Evolutionary conservation across 192 early-diverging fungal genomes (phyloP), one percentile per base, ranked within the genome.

Genomic region (Diversispora epigaea): DNA sequence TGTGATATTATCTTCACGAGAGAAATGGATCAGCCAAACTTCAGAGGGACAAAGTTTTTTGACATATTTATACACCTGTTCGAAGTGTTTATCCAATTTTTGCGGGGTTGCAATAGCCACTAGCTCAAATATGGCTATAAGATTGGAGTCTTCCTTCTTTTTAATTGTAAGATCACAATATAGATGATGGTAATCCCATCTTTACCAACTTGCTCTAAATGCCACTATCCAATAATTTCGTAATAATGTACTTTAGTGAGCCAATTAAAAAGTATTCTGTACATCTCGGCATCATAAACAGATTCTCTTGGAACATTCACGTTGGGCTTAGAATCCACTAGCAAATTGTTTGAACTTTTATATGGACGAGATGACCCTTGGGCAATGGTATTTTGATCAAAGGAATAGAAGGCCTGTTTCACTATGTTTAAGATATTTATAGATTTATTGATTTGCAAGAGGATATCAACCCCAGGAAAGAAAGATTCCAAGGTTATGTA

Each of bases 391-490:
- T 61, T 61, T 72, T 78, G 60, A 62, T 78, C 71, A 46, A 78
- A 78, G 50, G 21, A 73, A 44, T 17, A 19, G 43, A 78, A 52
- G 40, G 54, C 41, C 46, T 62, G 40, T 63, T 74, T 78, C 47
- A 78, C 25, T 39, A 78, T 64, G 54, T 50, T 66, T 50, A 78
- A 45, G 44, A 78, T 74, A 78, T 78, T 50, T 55, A 78, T 67
- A 21, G 72, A 68, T 19, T 39, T 21, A 69, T 68, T 52, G 7
- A 52, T 52, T 52, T 15, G 49, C 49, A 52, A 52, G 49, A 15
- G 7, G 49, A 52, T 8, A 52, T 52, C 49, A 52, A 52, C 49
- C 7, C 7, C 49, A 52, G 49, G 49, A 52, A 52, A 52, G 49
- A 52, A 52, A 52, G 2, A 52, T 4, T 52, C 49, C 49, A 52